Conservation (phyloP, 2,329 filamentous ascomycete species). For the Aspergillus caelatus region DNA sequence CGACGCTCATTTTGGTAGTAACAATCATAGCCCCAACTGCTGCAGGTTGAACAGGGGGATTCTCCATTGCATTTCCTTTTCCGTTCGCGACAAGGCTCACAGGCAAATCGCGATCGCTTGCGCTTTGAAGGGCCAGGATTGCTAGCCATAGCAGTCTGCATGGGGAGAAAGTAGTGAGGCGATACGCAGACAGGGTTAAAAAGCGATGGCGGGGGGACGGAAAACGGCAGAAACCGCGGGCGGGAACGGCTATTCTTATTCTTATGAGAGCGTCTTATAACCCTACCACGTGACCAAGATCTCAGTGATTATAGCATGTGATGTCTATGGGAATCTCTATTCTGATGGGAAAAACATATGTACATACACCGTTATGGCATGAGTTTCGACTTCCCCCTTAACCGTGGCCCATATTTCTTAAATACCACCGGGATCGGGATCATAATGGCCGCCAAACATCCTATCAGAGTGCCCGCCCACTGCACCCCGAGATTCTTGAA, state of each 20-base stretch:
- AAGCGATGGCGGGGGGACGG: background rate
- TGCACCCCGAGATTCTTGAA: conserved; percentile 42
- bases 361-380: background rate
- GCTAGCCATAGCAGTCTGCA: background rate
- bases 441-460: conserved; percentile 39
- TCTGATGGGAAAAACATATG: background rate
- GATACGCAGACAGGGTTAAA: background rate
- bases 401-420: conserved; percentile 25
- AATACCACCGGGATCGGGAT: conserved; percentile 41
- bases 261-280: background rate
- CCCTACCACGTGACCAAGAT: background rate
- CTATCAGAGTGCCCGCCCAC: conserved; percentile 42
- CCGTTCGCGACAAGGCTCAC: background rate
- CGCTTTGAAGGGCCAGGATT: background rate
- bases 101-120: background rate
- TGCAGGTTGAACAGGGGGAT: background rate
- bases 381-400: background rate
- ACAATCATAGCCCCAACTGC: background rate
- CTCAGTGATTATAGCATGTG: background rate
- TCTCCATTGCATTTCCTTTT: background rate
- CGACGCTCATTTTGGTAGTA: background rate
- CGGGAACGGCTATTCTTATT: background rate
- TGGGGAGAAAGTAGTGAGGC: background rate
- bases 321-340: background rate
- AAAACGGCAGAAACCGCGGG: background rate